A percentile compares a stretch with the other conserved stretches of the same genome.
Evolutionary conservation across 2,329 filamentous ascomycete genomes (phyloP).

Genomic region (Bipolaris sorokiniana): DNA sequence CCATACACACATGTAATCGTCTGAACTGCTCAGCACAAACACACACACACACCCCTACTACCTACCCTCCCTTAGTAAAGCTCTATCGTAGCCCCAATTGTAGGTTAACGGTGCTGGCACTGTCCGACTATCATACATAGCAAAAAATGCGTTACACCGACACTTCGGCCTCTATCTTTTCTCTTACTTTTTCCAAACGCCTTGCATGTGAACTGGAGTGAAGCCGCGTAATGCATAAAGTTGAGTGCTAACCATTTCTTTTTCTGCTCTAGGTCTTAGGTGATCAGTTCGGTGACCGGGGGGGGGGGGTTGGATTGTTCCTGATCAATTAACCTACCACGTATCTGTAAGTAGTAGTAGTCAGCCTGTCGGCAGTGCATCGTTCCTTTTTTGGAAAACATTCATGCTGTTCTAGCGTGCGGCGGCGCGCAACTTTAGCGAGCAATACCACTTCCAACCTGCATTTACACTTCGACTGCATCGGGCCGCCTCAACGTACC

Average conservation of each 20-base stretch:
- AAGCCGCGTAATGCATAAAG: conserved; percentile 1
- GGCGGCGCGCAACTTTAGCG: conserved; percentile 13
- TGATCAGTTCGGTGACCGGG: neutral
- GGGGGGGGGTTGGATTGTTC: too few species aligned
- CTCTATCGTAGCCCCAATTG: conserved; percentile 18
- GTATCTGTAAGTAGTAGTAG: too few species aligned
- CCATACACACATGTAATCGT: conserved; percentile 29
- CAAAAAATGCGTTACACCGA: conserved; percentile 21
- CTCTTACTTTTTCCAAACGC: conserved; percentile 4
- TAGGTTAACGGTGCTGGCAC: conserved; percentile 46
- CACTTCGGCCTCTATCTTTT: conserved; percentile 7
- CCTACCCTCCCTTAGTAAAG: conserved; percentile 19
- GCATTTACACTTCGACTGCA: conserved; percentile 1
- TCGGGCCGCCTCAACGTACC: conserved; percentile 9
- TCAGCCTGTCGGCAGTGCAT: too few species aligned
- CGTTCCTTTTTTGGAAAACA: too few species aligned
- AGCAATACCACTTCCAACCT: neutral
- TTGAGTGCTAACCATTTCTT: neutral
- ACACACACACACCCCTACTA: too few species aligned
- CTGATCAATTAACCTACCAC: too few species aligned
- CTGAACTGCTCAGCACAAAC: conserved; percentile 24
- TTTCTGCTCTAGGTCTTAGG: neutral
- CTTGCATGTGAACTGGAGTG: neutral
- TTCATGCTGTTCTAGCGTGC: neutral
- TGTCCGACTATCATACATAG: conserved; percentile 30